Evolutionary conservation across 306 rosid species (phyloP).

Genomic region (Gillenia trifoliata): DNA sequence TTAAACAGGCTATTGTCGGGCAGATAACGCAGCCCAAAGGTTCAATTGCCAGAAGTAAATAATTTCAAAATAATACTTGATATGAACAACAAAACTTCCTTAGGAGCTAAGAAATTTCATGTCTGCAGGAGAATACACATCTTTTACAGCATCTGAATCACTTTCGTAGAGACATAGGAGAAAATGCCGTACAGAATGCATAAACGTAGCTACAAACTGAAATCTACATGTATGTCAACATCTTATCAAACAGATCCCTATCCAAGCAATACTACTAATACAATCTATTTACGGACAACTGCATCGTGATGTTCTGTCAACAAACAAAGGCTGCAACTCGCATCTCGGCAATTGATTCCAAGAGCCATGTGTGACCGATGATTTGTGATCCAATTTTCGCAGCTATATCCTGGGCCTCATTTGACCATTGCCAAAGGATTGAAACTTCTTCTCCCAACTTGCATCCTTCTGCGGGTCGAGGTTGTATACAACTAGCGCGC

Average conservation of each 20-base stretch:
- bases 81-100: neutral
- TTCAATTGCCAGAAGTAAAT: neutral
- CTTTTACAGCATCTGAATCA: too few relatives aligned
- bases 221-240: neutral
- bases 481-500: slow-evolving; percentile 62
- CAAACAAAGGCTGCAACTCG: slow-evolving; percentile 57
- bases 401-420: slow-evolving; percentile 75
- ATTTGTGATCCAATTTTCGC: slow-evolving; percentile 43
- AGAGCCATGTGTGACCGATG: slow-evolving; percentile 78
- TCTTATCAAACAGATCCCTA: neutral
- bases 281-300: neutral
- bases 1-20: neutral
- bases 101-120: too few relatives aligned
- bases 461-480: slow-evolving; percentile 66
- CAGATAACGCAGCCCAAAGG: too few relatives aligned
- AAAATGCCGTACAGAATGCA: neutral
- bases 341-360: slow-evolving; percentile 85
- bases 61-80: neutral
- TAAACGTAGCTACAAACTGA: neutral
- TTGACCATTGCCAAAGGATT: slow-evolving; percentile 72
- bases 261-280: neutral
- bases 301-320: slow-evolving; percentile 25
- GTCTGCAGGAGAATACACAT: neutral
- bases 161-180: neutral
- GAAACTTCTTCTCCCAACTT: slow-evolving; percentile 85